phyloP scores from a whole-genome alignment of 352 stramenopile genomes.

The Globisporangium lucens region DNA sequence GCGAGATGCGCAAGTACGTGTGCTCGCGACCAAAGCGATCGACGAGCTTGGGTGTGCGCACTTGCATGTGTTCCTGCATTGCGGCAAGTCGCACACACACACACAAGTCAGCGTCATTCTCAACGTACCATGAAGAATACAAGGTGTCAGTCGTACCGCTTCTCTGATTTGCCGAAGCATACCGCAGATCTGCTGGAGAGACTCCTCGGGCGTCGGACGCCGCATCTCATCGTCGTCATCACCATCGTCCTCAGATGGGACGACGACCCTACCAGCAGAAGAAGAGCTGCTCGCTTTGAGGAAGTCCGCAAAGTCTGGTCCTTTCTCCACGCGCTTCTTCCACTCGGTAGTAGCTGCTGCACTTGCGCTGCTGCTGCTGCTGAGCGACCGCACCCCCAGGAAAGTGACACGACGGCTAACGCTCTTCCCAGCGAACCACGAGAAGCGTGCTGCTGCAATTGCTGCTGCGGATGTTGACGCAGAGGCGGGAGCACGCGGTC shows the following conservation, averaged over 20 bases:
- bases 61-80: constrained; percentile 10
- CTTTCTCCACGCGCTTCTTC: constrained; percentile 29
- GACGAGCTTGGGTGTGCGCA: constrained; percentile 29
- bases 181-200: constrained; percentile 23
- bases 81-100: not conserved
- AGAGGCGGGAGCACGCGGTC: not conserved
- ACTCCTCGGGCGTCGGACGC: constrained; percentile 21
- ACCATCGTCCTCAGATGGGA: constrained; percentile 2
- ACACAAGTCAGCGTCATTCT: not conserved
- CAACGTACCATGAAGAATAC: no score
- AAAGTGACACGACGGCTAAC: not conserved
- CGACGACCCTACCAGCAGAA: not conserved
- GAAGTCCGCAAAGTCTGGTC: constrained; percentile 38
- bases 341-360: constrained; percentile 19
- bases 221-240: constrained; percentile 4
- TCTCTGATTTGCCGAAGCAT: constrained; percentile 25
- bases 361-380: not conserved
- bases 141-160: constrained; percentile 1
- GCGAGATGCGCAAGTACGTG: constrained; percentile 94
- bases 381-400: not conserved
- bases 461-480: not conserved
- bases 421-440: not conserved
- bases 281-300: constrained; percentile 12
- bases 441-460: not conserved
- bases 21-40: constrained; percentile 91